Conservation (phyloP, 371 early-diverging fungal species). For the Mucor plumbeus region DNA sequence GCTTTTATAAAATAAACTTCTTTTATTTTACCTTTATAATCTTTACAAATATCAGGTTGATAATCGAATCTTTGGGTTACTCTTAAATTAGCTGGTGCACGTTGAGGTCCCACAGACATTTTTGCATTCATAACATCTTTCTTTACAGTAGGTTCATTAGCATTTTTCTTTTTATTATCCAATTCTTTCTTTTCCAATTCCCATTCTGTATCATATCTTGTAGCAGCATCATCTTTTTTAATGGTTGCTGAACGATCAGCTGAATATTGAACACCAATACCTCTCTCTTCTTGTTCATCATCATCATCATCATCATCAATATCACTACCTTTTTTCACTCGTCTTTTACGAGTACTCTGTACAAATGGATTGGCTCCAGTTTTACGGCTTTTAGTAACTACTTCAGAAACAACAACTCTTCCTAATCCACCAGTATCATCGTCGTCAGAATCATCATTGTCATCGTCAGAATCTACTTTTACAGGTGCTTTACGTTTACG, state of each 20-base stretch:
- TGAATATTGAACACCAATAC: conserved; percentile 61
- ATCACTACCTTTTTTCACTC: conserved; percentile 26
- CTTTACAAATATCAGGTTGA: conserved; percentile 98
- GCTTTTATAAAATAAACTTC: background rate
- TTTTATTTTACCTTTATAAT: conserved; percentile 90
- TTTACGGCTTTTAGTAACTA: conserved; percentile 58
- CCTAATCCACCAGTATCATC: conserved; percentile 21
- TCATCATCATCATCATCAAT: conserved; percentile 23
- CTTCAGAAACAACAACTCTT: conserved; percentile 37
- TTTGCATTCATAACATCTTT: conserved; percentile 52
- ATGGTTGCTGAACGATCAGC: conserved; percentile 53
- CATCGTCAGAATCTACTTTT: conserved; percentile 38
- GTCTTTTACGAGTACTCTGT: conserved; percentile 46
- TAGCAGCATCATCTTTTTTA: conserved; percentile 59
- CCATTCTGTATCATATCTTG: conserved; percentile 59
- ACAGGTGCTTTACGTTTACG: conserved; percentile 54
- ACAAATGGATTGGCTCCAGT: conserved; percentile 46
- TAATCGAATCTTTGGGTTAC: conserved; percentile 93
- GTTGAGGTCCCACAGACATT: conserved; percentile 84
- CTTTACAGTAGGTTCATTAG: conserved; percentile 22
- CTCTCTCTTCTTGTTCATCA: conserved; percentile 41
- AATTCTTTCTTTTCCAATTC: conserved; percentile 49
- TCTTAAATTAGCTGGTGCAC: conserved; percentile 83
- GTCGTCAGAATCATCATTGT: conserved; percentile 47
- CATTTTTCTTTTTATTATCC: conserved; percentile 34